Evolutionary conservation across 1,284 basidiomycete species (phyloP).

Genomic region (Boletus sp.): DNA sequence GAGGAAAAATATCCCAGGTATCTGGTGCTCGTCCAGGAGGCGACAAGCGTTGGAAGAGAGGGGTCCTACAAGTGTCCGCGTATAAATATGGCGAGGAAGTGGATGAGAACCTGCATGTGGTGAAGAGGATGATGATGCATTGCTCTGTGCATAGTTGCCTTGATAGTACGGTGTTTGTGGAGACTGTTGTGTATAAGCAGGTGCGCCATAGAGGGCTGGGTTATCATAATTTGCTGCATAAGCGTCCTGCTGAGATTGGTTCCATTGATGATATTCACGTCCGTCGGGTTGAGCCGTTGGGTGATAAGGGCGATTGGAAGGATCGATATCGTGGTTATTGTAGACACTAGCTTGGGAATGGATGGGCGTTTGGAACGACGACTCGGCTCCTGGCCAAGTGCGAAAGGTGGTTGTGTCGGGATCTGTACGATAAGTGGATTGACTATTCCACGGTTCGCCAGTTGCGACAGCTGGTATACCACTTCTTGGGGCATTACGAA

Average conservation of each 20-base stretch:
- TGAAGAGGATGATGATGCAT: slow-evolving; percentile 32
- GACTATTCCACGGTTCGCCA: slow-evolving; percentile 27
- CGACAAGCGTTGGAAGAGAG: slow-evolving; percentile 82
- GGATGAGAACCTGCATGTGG: slow-evolving; percentile 40
- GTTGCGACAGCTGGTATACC: slow-evolving; percentile 25
- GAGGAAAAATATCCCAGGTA: slow-evolving; percentile 83
- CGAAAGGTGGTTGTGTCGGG: slow-evolving; percentile 36
- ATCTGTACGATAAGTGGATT: slow-evolving; percentile 31
- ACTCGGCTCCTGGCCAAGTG: slow-evolving; percentile 38
- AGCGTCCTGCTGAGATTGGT: slow-evolving; percentile 36
- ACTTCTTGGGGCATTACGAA: slow-evolving; percentile 35
- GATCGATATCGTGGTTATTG: slow-evolving; percentile 31
- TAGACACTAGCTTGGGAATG: slow-evolving; percentile 30
- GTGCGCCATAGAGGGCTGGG: slow-evolving; percentile 25
- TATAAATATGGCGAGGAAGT: slow-evolving; percentile 66
- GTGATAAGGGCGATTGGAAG: slow-evolving; percentile 32
- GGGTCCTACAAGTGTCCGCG: slow-evolving; percentile 85
- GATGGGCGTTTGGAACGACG: slow-evolving; percentile 34
- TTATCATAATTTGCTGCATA: slow-evolving; percentile 29
- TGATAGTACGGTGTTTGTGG: slow-evolving; percentile 33
- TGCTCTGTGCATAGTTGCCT: slow-evolving; percentile 28
- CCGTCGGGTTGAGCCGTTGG: slow-evolving; percentile 31
- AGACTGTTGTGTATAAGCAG: slow-evolving; percentile 31
- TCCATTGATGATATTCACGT: slow-evolving; percentile 33
- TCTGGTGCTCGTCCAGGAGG: slow-evolving; percentile 78